phyloP scores from a whole-genome alignment of 495 filamentous ascomycete genomes.

The Trichoderma erinaceum region DNA sequence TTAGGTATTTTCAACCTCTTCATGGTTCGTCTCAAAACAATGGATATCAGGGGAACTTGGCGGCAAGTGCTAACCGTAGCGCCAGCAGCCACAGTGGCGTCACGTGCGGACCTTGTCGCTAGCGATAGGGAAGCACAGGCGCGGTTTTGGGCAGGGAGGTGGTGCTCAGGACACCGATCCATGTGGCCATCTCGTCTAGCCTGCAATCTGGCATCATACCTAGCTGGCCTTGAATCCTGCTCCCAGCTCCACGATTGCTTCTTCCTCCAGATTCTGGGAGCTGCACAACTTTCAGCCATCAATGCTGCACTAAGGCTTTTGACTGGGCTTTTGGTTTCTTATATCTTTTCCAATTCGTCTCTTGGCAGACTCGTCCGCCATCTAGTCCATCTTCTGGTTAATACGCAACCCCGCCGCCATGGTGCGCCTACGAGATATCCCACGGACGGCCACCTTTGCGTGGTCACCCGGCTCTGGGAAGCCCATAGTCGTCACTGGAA shows the following conservation, averaged over 20 bases:
- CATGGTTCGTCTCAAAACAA: too few relatives aligned
- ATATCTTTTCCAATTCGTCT: slow-evolving; percentile 13
- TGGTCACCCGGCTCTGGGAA: slow-evolving; percentile 76
- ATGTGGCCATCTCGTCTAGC: not conserved
- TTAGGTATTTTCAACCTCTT: too few relatives aligned
- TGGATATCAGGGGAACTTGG: too few relatives aligned
- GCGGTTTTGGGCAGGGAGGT: slow-evolving; percentile 12
- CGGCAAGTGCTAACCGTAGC: not conserved
- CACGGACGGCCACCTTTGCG: slow-evolving; percentile 91
- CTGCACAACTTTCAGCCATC: slow-evolving; percentile 1
- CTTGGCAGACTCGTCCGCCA: not conserved
- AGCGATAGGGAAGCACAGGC: slow-evolving; percentile 1
- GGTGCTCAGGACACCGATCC: not conserved
- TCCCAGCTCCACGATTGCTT: slow-evolving; percentile 1
- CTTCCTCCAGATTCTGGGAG: slow-evolving; percentile 3
- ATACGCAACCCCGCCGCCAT: slow-evolving; percentile 49
- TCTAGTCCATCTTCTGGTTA: slow-evolving; percentile 5
- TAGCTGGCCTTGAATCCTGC: not conserved
- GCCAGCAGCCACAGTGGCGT: not conserved
- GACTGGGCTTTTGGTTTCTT: slow-evolving; percentile 3
- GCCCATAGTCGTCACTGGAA: slow-evolving; percentile 90
- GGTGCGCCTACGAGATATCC: slow-evolving; percentile 92
- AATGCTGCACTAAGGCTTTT: slow-evolving; percentile 1
- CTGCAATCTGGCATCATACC: slow-evolving; percentile 19
- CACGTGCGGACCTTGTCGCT: slow-evolving; percentile 1